These are phyloP conservation scores for Pseudocercospora macadamiae DNA, from an alignment of 2,329 filamentous ascomycete species.

Conservation along the genomic window DNA sequence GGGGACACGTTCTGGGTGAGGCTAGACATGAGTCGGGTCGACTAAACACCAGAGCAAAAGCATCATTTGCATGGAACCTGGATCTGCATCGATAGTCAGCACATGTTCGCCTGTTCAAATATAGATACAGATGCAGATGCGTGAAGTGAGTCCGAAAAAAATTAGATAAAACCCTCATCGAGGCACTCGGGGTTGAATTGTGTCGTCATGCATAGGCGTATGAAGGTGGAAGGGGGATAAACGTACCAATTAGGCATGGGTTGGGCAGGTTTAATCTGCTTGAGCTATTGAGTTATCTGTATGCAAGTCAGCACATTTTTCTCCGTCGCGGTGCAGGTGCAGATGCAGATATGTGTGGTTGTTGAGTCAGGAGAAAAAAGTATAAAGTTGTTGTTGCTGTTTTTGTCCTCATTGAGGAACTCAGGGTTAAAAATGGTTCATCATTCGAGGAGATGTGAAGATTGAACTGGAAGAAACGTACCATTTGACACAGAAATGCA, in stretches of 20 bases:
- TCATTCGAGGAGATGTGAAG: conserved; percentile 48
- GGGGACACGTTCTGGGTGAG: conserved; percentile 64
- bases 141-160: neutral
- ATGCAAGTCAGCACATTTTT: no score
- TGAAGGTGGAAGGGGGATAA: no score
- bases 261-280: no score
- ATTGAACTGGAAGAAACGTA: conserved; percentile 39
- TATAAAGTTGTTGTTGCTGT: conserved; percentile 72
- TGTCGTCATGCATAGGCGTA: no score
- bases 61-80: neutral
- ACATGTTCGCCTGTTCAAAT: neutral
- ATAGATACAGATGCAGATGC: neutral
- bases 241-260: no score
- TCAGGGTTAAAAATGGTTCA: conserved; percentile 71
- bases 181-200: no score
- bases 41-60: no score
- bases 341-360: no score
- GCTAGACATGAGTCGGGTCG: conserved; percentile 41
- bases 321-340: no score
- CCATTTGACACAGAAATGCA: conserved; percentile 25
- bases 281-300: no score
- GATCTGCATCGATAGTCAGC: neutral
- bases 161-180: no score
- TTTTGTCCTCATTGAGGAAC: conserved; percentile 61
- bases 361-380: conserved; percentile 66